Evolutionary conservation across 305 asterid genomes (phyloP), one percentile per base, ranked within the genome.

Genomic region (Plantago lanceolata): DNA sequence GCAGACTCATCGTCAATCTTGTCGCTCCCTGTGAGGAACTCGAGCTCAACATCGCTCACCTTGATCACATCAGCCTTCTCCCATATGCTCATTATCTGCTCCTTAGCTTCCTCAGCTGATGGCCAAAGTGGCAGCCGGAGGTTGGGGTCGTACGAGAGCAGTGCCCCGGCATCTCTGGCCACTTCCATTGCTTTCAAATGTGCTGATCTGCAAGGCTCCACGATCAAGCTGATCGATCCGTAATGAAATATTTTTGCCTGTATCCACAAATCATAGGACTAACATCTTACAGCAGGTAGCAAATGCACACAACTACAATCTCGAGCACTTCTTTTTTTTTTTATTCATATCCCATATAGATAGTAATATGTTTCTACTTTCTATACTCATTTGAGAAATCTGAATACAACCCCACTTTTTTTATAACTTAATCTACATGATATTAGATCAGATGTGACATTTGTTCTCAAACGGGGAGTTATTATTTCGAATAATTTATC

Each of bases 71-170:
- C 98, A 0, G 98, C 96, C 64, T 81, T 79, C 18, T 83, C 68
- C 98, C 98, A 91, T 0, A 91, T 91, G 87, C 98, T 91, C 94
- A 77, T 68, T 9, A 91, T 91, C 72, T 88, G 95, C 77, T 82
- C 80, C 35, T 82, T 86, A 0, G 98, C 98, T 55, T 84, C 87
- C 57, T 82, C 79, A 0, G 85, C 79, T 0, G 96, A 88, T 0
- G 96, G 81, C 98, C 96, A 91, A 8, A 91, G 79, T 0, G 96
- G 96, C 19, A 88, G 79, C 20, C 96, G 75, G 50, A 91, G 94
- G 68, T 90, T 90, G 11, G 97, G 97, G 73, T 90, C 97, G 61
- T 85, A 90, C 0, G 97, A 88, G 40, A 90, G 89, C 72, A 88
- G 69, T 13, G 94, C 96, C 20, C 97, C 97, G 0, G 88, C 95